Percentiles rank a stretch among this genome's conserved stretches.
Conservation (phyloP, 768 basidiomycete genomes). For the Mycena haematopus region DNA sequence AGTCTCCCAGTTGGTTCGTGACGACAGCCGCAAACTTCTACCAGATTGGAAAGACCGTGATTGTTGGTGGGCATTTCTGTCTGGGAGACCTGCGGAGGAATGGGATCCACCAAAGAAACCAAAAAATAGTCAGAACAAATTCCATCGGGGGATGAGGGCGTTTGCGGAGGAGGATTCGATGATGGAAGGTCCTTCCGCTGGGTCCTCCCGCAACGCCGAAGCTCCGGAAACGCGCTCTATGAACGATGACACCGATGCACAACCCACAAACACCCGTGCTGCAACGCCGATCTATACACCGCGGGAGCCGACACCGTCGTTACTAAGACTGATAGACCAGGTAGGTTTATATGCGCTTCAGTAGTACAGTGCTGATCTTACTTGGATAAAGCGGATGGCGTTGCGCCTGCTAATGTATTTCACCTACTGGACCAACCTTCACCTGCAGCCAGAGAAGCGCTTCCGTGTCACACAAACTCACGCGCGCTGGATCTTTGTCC, state of each 20-base stretch:
- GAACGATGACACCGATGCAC: conserved; percentile 9
- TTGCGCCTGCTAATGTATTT: conserved; percentile 86
- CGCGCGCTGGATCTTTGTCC: conserved; percentile 78
- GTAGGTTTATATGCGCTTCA: conserved; percentile 46
- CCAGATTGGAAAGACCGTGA: conserved; percentile 79
- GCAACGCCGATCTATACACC: conserved; percentile 36
- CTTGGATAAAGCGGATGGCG: conserved; percentile 58
- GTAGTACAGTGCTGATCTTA: conserved; percentile 27
- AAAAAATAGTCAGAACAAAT: conserved; percentile 37
- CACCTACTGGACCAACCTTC: conserved; percentile 76
- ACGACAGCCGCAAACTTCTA: conserved; percentile 46
- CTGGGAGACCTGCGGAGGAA: conserved; percentile 68
- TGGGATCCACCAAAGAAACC: conserved; percentile 65
- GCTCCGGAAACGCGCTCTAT: conserved; percentile 12
- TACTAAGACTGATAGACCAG: conserved; percentile 70
- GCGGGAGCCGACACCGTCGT: conserved; percentile 63
- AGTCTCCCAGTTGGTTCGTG: conserved; percentile 42
- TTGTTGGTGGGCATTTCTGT: conserved; percentile 80
- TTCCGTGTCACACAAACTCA: conserved; percentile 60
- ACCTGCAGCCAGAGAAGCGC: conserved; percentile 50
- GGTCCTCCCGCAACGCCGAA: conserved; percentile 7
- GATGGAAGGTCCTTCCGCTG: conserved; percentile 13
- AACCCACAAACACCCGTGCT: conserved; percentile 40
- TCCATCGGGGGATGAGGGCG: conserved; percentile 43
- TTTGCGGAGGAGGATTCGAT: conserved; percentile 41